Conservation (phyloP, 345 rosid species). For the Melaleuca quinquenervia region DNA sequence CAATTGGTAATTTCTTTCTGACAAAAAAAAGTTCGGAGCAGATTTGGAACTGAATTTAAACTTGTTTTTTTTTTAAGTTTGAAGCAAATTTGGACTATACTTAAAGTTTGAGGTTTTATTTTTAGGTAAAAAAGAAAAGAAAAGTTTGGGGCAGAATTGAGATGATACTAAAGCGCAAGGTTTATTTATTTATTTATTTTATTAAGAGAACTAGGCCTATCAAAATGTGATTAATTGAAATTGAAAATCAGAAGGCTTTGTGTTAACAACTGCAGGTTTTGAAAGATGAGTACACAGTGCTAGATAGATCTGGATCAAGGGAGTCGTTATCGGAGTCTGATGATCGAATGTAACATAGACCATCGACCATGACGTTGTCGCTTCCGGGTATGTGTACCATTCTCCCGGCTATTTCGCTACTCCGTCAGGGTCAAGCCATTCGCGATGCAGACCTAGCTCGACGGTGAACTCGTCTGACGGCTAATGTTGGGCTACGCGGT, state of each 20-base stretch:
- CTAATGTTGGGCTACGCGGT: not conserved
- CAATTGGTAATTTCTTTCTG: too few relatives aligned
- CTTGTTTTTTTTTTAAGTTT: too few relatives aligned
- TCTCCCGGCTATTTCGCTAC: not conserved
- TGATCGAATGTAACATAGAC: not conserved
- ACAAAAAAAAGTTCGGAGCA: too few relatives aligned
- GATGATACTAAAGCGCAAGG: too few relatives aligned
- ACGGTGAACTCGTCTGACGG: rapidly evolving
- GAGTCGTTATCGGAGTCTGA: not conserved
- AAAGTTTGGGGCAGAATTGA: too few relatives aligned
- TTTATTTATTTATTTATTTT: too few relatives aligned
- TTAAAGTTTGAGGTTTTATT: too few relatives aligned
- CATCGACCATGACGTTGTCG: not conserved
- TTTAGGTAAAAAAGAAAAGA: too few relatives aligned
- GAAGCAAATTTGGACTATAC: too few relatives aligned
- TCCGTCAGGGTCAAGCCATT: not conserved
- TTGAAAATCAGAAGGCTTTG: not conserved
- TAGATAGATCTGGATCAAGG: not conserved
- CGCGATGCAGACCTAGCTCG: not conserved
- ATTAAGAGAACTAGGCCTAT: too few relatives aligned
- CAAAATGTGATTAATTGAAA: not conserved
- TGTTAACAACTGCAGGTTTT: not conserved
- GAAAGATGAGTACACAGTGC: not conserved
- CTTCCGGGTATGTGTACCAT: not conserved
- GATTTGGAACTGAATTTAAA: too few relatives aligned